Evolutionary conservation across 306 rosid species (phyloP), one percentile per base, ranked within the genome.

Genomic region (Lathyrus oleraceus): DNA sequence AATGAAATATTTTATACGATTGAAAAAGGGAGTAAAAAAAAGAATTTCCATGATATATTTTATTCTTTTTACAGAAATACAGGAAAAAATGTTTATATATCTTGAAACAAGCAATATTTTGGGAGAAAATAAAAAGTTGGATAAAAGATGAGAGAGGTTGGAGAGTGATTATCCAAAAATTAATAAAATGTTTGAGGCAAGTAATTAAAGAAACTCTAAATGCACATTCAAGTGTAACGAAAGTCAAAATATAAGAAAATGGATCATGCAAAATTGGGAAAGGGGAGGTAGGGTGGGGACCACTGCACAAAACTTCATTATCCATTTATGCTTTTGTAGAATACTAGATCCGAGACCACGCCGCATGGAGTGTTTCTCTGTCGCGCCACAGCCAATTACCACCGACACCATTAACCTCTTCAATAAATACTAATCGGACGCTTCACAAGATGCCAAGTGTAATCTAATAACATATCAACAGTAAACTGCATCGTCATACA

Each of bases 381-480:
- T 62, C 42, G 76, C 58, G 36, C 3, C 64, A 40, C 23, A 52
- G 30, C 54, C 52, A 38, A 45, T 21, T 4, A 19, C 60, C 84
- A 80, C 90, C 92, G 88, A 89, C 96, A 85, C 65, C 19, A 11
- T 38, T 2, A 8, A 40, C 42, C 58, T 7, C 51, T 14, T n/a
- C 0, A 32, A 36, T 5, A 28, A 9, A 5, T 30, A 30, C 5
- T 6, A 1, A 72, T 83, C 78, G 0, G 0, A 39, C 79, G 56
- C 16, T 15, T 66, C 2, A 4, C 53, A 9, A 25, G 10, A 23
- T 30, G 48, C 85, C 92, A 72, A 79, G 85, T 84, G 87, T 73
- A 77, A 5, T 10, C 16, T 9, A 6, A n/a, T 20, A 51, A 5
- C 19, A 2, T 65, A 13, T 10, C 21, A 40, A 2, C 54, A 25